Evolutionary conservation across 2,329 filamentous ascomycete species (phyloP), one percentile per base, ranked within the genome.

Genomic region (Huntiella omanensis): DNA sequence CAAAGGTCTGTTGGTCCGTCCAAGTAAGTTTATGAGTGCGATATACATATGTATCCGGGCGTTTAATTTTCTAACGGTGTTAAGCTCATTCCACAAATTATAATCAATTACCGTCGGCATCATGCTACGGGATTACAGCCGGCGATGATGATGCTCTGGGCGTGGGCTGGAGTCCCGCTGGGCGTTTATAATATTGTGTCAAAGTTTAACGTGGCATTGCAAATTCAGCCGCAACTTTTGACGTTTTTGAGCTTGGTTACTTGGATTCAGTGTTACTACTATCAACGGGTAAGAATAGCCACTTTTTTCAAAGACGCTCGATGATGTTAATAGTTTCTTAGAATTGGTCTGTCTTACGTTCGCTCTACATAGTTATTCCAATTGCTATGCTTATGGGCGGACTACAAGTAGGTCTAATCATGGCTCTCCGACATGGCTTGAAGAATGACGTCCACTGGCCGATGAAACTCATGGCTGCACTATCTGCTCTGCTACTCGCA

Each of bases 131-230:
- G 77, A 0, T 64, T 83, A 0, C 77, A 81, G 43, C 68, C 73
- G 0, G 73, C 73, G 0, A 81, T 83, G 77, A 82, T 83, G 77
- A 69, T 83, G 56, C 64, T 81, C 2, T 83, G 78, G 69, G 74
- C 75, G 0, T 72, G 67, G 61, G 78, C 78, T 1, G 78, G 78
- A 0, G 71, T 82, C 0, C 77, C 77, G 0, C 62, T 83, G 0
- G 79, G 78, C 2, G 63, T 65, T 4, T 67, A 66, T 53, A 67
- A 66, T 49, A 63, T 66, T 33, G 61, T 63, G 17, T 55, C 60
- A 45, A 54, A 56, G 8, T 65, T 65, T 53, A 66, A 65, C 43
- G 19, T 65, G 2, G 64, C 64, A 2, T 51, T 66, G 11, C 59
- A 56, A 8, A 58, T 66, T 12, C 64, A 67, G 46, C 64, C 64